These are phyloP conservation scores for Mangifera indica DNA, from an alignment of 345 rosid genomes.

Conservation along the genomic window DNA sequence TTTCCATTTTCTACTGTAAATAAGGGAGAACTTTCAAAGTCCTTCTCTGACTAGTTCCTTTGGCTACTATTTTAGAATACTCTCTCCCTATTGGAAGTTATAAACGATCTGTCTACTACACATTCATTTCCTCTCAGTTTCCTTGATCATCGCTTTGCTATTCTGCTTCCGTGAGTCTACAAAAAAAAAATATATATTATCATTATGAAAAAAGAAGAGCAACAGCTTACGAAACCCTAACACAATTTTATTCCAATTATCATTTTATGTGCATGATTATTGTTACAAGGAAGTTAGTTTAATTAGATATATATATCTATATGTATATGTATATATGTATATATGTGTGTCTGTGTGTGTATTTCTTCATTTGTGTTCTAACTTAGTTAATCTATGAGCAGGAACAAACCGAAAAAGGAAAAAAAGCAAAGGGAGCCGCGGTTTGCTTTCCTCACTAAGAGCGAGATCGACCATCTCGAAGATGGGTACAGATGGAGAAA, in stretches of 20 bases:
- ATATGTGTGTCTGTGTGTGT: too few relatives aligned
- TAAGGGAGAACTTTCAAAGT: constrained; percentile 13
- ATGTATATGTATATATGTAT: too few relatives aligned
- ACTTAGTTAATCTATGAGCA: constrained; percentile 9
- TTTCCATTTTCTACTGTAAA: not conserved
- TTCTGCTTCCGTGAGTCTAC: too few relatives aligned
- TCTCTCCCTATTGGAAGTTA: not conserved
- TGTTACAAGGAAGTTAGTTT: not conserved
- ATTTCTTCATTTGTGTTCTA: not conserved
- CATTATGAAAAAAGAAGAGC: not conserved
- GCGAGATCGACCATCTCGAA: constrained; percentile 41
- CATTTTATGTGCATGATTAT: constrained; percentile 4
- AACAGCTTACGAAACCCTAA: constrained; percentile 14
- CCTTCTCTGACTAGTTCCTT: constrained; percentile 3
- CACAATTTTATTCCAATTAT: not conserved
- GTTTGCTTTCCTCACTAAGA: constrained; percentile 40
- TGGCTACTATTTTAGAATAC: not conserved
- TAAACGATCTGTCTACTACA: not conserved
- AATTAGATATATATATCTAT: not conserved
- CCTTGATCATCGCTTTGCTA: not conserved
- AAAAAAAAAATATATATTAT: too few relatives aligned
- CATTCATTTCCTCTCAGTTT: not conserved
- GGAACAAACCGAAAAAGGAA: constrained; percentile 41
- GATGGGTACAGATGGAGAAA: constrained; percentile 50
- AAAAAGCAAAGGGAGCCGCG: constrained; percentile 32